Base-by-base conservation (phyloP, 306 rosid species). In the Vicia sativa region DNA sequence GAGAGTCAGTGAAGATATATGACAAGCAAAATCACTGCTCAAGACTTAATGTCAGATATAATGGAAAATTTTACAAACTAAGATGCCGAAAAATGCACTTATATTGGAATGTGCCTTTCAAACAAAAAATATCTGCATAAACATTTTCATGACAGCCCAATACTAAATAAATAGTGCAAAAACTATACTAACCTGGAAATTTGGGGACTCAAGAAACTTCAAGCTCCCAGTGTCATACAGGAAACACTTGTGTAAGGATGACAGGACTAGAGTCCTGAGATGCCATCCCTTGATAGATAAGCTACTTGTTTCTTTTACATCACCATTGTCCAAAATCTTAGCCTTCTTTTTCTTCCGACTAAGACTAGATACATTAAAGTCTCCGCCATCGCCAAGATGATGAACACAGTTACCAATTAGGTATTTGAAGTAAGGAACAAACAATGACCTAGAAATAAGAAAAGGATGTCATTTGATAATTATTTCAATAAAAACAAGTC, bases 181-280 rank as follows among this genome's bases (percentile, higher is more conserved):
- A 73, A 39, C 31, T 75, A 77, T 28, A 77, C 82, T 74, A 56
- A 69, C 98, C 97, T 90, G 90, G 65, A 93, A 90, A 80, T 86
- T 93, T 62, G 96, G 70, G 19, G 91, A 78, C 50, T 87, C 91
- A 0, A 93, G 91, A 75, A 93, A 90, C 82, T 87, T 92, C 77
- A 70, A 62, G 82, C 54, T 82, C 68, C 97, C 96, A 35, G 91
- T 84, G 77, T 90, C 97, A 62, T 87, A 78, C 66, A 93, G 97
- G 79, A 90, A 93, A 71, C 96, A 90, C 72, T 93, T 93, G 42
- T 86, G 91, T 28, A 93, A 78, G 13, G 93, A 86, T n/a, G 97
- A 85, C 70, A 93, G 74, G 50, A 90, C 77, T 67, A 85, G 70
- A 2, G 93, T 78, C 73, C 98, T 83, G 41, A 93, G 89, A 76